phyloP scores from a whole-genome alignment of 2,329 filamentous ascomycete genomes.

The Trichoderma brevicompactum region DNA sequence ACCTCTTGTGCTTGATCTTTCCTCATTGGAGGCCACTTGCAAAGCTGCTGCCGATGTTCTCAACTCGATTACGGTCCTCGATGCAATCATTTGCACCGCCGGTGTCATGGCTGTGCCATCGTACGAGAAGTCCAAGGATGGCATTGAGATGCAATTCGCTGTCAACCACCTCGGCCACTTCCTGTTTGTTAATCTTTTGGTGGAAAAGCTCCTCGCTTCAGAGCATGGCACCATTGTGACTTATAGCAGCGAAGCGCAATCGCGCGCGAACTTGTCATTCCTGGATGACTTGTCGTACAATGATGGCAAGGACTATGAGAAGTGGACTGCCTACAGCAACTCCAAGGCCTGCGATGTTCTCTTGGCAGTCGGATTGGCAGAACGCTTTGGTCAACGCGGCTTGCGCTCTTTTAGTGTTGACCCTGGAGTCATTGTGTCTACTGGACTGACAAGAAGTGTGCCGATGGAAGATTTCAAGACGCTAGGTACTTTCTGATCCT shows the following conservation, averaged over 20 bases:
- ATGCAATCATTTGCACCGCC: slow-evolving; percentile 50
- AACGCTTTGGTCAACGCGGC: slow-evolving; percentile 39
- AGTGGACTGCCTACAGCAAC: slow-evolving; percentile 35
- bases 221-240: slow-evolving; percentile 46
- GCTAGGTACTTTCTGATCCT: background rate
- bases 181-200: slow-evolving; percentile 45
- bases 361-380: slow-evolving; percentile 36
- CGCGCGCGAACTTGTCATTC: slow-evolving; percentile 2
- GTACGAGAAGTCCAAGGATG: slow-evolving; percentile 43
- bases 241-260: slow-evolving; percentile 43
- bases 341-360: slow-evolving; percentile 20
- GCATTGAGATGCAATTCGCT: slow-evolving; percentile 43
- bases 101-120: slow-evolving; percentile 47
- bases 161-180: slow-evolving; percentile 47
- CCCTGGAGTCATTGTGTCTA: slow-evolving; percentile 41
- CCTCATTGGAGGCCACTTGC: slow-evolving; percentile 43
- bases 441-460: slow-evolving; percentile 32
- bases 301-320: slow-evolving; percentile 38
- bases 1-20: slow-evolving; percentile 45
- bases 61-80: slow-evolving; percentile 33
- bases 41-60: slow-evolving; percentile 43
- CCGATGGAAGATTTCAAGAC: slow-evolving; percentile 9
- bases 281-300: slow-evolving; percentile 27
- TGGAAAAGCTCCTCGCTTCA: slow-evolving; percentile 38
- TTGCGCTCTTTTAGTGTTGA: slow-evolving; percentile 43